These are phyloP conservation scores for Hordeum marinum DNA, from an alignment of 176 grass and related monocot genomes.

Conservation along the genomic window DNA sequence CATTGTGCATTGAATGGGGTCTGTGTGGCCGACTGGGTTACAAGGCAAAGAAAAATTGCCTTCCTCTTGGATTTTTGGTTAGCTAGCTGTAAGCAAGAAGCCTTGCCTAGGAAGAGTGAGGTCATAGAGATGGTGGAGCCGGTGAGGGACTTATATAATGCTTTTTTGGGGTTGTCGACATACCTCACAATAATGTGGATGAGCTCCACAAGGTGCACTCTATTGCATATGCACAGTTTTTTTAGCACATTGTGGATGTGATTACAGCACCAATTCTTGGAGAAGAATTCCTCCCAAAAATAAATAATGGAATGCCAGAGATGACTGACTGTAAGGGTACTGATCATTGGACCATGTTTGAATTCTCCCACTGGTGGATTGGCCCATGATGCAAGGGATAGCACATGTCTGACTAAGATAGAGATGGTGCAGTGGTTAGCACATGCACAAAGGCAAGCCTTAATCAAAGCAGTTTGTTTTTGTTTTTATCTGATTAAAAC, in stretches of 20 bases:
- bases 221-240: neutral
- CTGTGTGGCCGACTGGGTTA: neutral
- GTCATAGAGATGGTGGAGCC: neutral
- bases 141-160: neutral
- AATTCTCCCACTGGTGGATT: neutral
- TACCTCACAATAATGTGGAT: neutral
- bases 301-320: neutral
- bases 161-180: neutral
- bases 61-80: neutral
- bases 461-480: neutral
- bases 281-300: constrained; percentile 1
- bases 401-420: neutral
- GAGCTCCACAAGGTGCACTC: neutral
- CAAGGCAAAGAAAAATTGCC: neutral
- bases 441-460: neutral
- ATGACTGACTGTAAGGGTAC: neutral
- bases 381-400: neutral
- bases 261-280: neutral
- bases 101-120: neutral
- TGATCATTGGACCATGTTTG: neutral
- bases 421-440: neutral
- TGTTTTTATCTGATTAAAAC: too few relatives aligned
- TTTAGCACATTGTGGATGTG: neutral
- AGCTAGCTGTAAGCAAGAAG: neutral
- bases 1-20: too few relatives aligned